phyloP scores from a whole-genome alignment of 208 protist genomes.

The Trichomonas vaginalis region DNA sequence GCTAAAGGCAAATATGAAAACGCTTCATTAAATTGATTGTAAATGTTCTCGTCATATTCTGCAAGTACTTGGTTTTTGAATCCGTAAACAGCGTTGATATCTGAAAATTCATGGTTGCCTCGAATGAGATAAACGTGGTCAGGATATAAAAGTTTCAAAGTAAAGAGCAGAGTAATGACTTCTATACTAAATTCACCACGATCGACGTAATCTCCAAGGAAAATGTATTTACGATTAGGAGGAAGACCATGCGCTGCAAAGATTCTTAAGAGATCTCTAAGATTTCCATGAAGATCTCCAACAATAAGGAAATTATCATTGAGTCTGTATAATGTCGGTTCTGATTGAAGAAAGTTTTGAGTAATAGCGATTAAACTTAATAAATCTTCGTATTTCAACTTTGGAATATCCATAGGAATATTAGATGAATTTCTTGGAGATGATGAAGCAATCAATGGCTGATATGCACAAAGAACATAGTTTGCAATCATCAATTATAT shows the following conservation, averaged over 20 bases:
- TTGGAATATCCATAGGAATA: no score
- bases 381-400: no score
- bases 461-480: no score
- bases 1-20: neutral
- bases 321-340: no score
- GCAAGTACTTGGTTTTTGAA: neutral
- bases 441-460: no score
- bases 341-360: no score
- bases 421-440: no score
- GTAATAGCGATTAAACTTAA: no score
- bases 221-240: neutral
- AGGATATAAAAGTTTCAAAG: neutral
- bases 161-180: neutral
- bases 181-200: neutral
- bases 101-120: neutral
- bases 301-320: neutral
- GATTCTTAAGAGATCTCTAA: neutral
- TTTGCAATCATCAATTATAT: no score
- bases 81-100: neutral
- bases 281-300: neutral
- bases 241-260: neutral
- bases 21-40: neutral
- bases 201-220: neutral
- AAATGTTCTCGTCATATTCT: neutral
- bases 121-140: neutral